These are phyloP conservation scores for Neospora caninum DNA, from an alignment of 169 alveolate genomes.

Conservation along the genomic window DNA sequence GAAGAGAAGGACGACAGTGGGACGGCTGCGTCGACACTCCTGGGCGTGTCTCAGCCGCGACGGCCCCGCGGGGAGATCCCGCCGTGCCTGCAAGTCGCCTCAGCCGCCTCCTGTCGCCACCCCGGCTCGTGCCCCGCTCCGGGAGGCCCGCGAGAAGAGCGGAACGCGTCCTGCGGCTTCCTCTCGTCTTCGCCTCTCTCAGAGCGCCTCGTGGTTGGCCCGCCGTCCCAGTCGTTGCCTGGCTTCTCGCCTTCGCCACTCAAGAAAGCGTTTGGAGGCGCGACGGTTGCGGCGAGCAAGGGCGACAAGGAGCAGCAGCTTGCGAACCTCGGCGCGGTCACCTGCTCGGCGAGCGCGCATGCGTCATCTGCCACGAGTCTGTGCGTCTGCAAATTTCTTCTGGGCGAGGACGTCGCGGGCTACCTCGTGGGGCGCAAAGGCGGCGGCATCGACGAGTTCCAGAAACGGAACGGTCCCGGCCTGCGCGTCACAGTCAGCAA, in stretches of 20 bases:
- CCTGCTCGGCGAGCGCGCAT: not conserved
- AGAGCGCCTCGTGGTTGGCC: not conserved
- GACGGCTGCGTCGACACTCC: too few species aligned
- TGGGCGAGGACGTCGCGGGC: constrained; percentile 69
- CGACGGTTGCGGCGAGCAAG: not conserved
- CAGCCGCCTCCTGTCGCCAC: too few species aligned
- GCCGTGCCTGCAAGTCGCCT: too few species aligned
- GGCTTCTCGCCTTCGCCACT: not conserved
- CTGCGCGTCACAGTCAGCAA: constrained; percentile 57
- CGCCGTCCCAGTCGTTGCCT: not conserved
- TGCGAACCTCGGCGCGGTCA: not conserved
- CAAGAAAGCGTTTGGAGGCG: not conserved
- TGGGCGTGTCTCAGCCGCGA: too few species aligned
- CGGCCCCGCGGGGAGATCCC: too few species aligned
- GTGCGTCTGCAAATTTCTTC: constrained; percentile 60
- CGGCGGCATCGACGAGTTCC: constrained; percentile 67
- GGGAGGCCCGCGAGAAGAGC: not conserved
- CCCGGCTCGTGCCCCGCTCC: too few species aligned
- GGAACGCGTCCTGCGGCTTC: not conserved
- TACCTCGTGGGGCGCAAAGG: constrained; percentile 64
- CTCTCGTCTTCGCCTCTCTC: not conserved
- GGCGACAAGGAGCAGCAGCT: not conserved
- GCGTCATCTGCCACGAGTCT: not conserved
- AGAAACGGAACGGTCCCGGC: constrained; percentile 66
- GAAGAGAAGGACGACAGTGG: too few species aligned